Evolutionary conservation across 179 eudicot species (phyloP).

Genomic region (Silene vulgaris): DNA sequence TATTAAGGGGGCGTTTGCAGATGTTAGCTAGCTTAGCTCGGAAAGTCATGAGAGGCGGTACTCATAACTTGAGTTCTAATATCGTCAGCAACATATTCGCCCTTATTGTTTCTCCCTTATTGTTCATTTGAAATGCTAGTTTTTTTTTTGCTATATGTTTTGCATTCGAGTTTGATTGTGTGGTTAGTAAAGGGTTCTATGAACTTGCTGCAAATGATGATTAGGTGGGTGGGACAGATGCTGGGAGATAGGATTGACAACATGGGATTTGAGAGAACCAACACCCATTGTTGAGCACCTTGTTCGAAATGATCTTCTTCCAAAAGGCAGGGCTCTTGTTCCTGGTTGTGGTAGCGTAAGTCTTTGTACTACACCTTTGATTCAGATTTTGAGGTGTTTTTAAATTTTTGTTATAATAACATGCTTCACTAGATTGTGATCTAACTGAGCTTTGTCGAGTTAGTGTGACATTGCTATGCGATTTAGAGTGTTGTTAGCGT

Average conservation of each 20-base stretch:
- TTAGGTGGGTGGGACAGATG: conserved; percentile 75
- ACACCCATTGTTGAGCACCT: conserved; percentile 64
- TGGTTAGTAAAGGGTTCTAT: background rate
- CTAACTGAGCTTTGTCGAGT: too few species aligned
- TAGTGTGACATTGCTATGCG: too few species aligned
- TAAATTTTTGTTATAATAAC: too few species aligned
- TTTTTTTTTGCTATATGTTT: background rate
- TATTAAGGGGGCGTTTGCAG: too few species aligned
- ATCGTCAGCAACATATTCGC: too few species aligned
- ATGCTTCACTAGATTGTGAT: background rate
- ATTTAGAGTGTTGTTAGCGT: too few species aligned
- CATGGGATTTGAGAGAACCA: conserved; percentile 76
- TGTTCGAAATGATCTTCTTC: conserved; percentile 47
- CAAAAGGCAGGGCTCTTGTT: conserved; percentile 61
- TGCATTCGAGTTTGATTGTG: background rate
- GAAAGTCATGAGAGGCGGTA: too few species aligned
- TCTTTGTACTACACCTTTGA: background rate
- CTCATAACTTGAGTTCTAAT: too few species aligned
- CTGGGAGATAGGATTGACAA: conserved; percentile 63
- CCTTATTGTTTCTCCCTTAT: too few species aligned
- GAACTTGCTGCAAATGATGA: conserved; percentile 5
- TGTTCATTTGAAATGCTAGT: background rate
- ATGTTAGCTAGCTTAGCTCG: too few species aligned
- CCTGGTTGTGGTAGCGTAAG: conserved; percentile 87
- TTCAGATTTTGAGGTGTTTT: too few species aligned